Percentiles rank a stretch among this genome's conserved stretches.
These are phyloP conservation scores for Apophysomyces variabilis DNA, from an alignment of 371 early-diverging fungal species.

Conservation along the genomic window DNA sequence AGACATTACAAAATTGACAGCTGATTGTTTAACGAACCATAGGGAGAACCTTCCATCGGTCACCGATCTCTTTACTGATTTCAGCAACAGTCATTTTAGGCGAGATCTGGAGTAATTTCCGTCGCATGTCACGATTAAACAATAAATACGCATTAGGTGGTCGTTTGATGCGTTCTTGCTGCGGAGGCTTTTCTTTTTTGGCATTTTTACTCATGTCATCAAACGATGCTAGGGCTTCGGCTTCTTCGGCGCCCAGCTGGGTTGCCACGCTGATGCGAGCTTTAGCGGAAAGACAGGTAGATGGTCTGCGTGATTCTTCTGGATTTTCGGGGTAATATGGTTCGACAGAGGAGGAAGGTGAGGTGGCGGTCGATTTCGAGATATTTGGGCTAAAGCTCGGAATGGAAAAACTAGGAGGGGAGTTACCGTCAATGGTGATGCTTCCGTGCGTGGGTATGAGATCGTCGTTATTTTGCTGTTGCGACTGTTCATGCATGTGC, in stretches of 20 bases:
- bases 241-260: conserved; percentile 18
- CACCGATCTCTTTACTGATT: conserved; percentile 61
- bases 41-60: conserved; percentile 52
- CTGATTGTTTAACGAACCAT: conserved; percentile 19
- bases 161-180: conserved; percentile 51
- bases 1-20: conserved; percentile 3
- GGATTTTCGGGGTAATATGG: background rate
- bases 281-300: conserved; percentile 6
- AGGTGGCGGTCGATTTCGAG: conserved; percentile 16
- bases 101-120: conserved; percentile 51
- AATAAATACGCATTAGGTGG: conserved; percentile 71
- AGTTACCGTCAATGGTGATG: conserved; percentile 1
- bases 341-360: conserved; percentile 16
- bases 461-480: conserved; percentile 6
- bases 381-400: conserved; percentile 13
- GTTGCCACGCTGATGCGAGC: conserved; percentile 18
- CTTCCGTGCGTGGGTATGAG: background rate
- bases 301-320: conserved; percentile 5
- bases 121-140: conserved; percentile 64
- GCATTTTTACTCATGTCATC: conserved; percentile 19
- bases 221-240: conserved; percentile 16
- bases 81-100: conserved; percentile 65
- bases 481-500: conserved; percentile 20
- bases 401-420: conserved; percentile 17
- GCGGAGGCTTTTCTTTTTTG: conserved; percentile 15